Evolutionary conservation across 176 grass and related monocot species (phyloP).

Genomic region (Stipa capillata): DNA sequence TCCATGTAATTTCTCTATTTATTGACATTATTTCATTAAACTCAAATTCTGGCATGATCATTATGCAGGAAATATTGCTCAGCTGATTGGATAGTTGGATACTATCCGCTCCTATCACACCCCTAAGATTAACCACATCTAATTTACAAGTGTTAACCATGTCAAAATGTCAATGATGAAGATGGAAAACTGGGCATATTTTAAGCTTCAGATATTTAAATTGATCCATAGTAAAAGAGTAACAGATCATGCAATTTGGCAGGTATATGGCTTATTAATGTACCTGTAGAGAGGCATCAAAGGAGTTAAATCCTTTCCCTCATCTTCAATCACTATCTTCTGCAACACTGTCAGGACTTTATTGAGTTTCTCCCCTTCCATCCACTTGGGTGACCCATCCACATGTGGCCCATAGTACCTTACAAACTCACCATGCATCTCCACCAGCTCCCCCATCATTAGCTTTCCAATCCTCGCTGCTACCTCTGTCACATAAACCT

Average conservation of each 20-base stretch:
- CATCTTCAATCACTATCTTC: slow-evolving; percentile 31
- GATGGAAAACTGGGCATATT: neutral
- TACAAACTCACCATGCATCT: slow-evolving; percentile 61
- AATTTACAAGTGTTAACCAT: neutral
- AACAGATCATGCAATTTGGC: neutral
- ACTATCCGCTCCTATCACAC: neutral
- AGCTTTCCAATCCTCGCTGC: slow-evolving; percentile 58
- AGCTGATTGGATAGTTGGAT: neutral
- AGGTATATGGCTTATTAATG: neutral
- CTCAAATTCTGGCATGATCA: neutral
- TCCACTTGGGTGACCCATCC: slow-evolving; percentile 46
- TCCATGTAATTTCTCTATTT: neutral
- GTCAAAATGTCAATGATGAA: neutral
- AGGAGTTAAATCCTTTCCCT: slow-evolving; percentile 21
- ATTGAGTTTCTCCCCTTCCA: slow-evolving; percentile 55
- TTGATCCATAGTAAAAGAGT: neutral
- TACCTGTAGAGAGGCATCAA: slow-evolving; percentile 88
- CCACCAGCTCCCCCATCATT: slow-evolving; percentile 79
- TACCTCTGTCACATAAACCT: slow-evolving; percentile 72
- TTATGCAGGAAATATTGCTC: neutral
- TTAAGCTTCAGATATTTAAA: neutral
- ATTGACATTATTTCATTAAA: neutral
- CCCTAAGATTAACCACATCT: neutral
- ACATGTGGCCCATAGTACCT: slow-evolving; percentile 61
- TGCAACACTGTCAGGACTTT: slow-evolving; percentile 27